These are phyloP conservation scores for Castanea crenata DNA, from an alignment of 306 rosid species.

Conservation along the genomic window DNA sequence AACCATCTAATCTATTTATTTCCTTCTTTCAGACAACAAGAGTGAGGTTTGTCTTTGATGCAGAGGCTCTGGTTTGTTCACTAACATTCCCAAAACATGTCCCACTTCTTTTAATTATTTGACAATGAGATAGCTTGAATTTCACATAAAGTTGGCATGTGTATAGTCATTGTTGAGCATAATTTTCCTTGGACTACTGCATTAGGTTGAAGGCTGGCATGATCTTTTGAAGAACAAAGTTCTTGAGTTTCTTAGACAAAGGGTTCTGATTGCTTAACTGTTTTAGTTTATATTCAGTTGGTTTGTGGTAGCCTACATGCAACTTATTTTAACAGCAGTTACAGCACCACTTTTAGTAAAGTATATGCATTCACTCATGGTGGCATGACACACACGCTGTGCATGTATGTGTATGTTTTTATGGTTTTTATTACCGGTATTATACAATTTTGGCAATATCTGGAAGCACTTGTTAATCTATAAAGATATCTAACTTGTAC, in stretches of 20 bases:
- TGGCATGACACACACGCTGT: not conserved
- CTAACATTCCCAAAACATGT: constrained; percentile 24
- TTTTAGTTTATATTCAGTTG: not conserved
- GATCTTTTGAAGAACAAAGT: not conserved
- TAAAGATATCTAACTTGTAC: not conserved
- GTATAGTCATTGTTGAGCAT: not conserved
- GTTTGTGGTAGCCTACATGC: not conserved
- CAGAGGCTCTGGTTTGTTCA: constrained; percentile 77
- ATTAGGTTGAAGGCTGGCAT: not conserved
- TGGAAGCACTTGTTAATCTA: not conserved
- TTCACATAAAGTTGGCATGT: not conserved
- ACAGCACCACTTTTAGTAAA: not conserved
- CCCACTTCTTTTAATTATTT: not conserved
- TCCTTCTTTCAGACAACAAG: constrained; percentile 69
- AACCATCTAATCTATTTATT: constrained; percentile 5
- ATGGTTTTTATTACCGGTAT: not conserved
- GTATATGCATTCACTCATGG: constrained; percentile 7
- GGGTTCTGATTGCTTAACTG: not conserved
- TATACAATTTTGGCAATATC: not conserved
- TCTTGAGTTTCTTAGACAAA: not conserved
- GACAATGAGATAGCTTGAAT: not conserved
- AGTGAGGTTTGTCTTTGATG: constrained; percentile 84
- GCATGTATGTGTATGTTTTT: not conserved
- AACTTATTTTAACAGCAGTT: not conserved
- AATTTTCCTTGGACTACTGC: not conserved